phyloP scores from a whole-genome alignment of 2,329 filamentous ascomycete genomes.

The Stagonosporopsis tanaceti region DNA sequence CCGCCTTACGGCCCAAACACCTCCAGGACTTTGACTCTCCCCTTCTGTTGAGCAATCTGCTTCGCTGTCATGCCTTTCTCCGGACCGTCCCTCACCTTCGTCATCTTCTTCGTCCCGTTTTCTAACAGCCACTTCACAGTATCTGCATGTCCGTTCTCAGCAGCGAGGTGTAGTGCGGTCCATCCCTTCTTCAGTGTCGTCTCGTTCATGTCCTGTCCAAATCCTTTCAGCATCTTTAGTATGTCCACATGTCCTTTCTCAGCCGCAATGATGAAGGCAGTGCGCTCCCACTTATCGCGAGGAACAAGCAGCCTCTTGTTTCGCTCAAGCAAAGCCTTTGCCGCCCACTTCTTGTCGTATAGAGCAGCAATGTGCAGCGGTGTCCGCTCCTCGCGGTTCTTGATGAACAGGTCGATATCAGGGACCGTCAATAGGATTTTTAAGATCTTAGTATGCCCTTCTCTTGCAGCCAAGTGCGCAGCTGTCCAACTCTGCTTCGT shows the following conservation, averaged over 20 bases:
- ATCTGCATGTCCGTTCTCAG: conserved; percentile 21
- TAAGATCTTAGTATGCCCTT: conserved; percentile 25
- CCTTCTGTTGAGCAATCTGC: conserved; percentile 22
- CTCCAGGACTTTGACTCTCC: conserved; percentile 1
- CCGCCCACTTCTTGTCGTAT: conserved; percentile 14
- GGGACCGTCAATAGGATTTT: conserved; percentile 22
- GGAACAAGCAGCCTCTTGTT: conserved; percentile 7
- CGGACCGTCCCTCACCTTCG: conserved; percentile 15
- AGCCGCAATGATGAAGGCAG: conserved; percentile 25
- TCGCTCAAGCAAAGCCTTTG: conserved; percentile 22
- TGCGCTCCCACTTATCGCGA: conserved; percentile 20
- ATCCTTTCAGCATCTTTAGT: conserved; percentile 18
- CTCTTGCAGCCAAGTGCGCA: conserved; percentile 25
- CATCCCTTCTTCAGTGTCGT: conserved; percentile 21
- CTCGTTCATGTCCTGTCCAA: conserved; percentile 27
- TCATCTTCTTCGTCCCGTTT: conserved; percentile 21
- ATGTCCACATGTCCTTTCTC: conserved; percentile 23
- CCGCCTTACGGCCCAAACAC: not conserved
- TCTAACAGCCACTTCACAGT: conserved; percentile 19
- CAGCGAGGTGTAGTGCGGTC: conserved; percentile 28
- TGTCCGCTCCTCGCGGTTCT: conserved; percentile 25
- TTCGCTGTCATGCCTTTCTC: conserved; percentile 22
- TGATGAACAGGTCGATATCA: conserved; percentile 24
- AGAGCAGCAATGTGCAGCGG: conserved; percentile 27
- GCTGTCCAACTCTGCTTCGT: conserved; percentile 28